Evolutionary conservation across 306 rosid genomes (phyloP).

Genomic region (Vigna trinervia): DNA sequence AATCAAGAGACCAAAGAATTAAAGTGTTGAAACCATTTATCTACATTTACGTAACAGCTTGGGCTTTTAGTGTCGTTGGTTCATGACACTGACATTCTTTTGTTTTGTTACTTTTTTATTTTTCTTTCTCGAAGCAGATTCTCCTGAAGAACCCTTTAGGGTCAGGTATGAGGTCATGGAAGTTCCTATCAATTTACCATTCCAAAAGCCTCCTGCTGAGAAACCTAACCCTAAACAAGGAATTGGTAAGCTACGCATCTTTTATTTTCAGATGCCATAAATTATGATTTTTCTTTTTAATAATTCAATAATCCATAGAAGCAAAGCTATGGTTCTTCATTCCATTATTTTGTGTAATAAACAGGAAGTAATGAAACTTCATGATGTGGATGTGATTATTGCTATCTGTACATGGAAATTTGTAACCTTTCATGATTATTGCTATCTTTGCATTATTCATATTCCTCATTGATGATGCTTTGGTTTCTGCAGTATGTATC

Average conservation of each 20-base stretch:
- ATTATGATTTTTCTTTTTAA: conserved; percentile 25
- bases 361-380: conserved; percentile 23
- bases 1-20: background rate
- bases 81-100: background rate
- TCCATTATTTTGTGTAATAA: conserved; percentile 11
- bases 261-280: conserved; percentile 21
- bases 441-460: conserved; percentile 35
- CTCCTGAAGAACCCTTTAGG: conserved; percentile 76
- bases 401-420: background rate
- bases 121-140: conserved; percentile 53
- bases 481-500: conserved; percentile 32
- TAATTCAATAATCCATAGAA: conserved; percentile 25
- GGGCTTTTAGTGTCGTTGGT: background rate
- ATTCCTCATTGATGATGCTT: conserved; percentile 3
- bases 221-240: conserved; percentile 99
- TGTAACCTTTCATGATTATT: background rate
- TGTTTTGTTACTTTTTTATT: conserved; percentile 6
- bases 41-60: conserved; percentile 7
- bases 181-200: conserved; percentile 83
- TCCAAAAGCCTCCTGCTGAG: conserved; percentile 92
- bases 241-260: conserved; percentile 68
- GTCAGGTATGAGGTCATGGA: conserved; percentile 90
- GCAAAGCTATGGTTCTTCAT: conserved; percentile 9
- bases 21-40: background rate
- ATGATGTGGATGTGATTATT: conserved; percentile 29